These are phyloP conservation scores for Asclepias syriaca DNA, from an alignment of 257 asterid genomes.

Conservation along the genomic window DNA sequence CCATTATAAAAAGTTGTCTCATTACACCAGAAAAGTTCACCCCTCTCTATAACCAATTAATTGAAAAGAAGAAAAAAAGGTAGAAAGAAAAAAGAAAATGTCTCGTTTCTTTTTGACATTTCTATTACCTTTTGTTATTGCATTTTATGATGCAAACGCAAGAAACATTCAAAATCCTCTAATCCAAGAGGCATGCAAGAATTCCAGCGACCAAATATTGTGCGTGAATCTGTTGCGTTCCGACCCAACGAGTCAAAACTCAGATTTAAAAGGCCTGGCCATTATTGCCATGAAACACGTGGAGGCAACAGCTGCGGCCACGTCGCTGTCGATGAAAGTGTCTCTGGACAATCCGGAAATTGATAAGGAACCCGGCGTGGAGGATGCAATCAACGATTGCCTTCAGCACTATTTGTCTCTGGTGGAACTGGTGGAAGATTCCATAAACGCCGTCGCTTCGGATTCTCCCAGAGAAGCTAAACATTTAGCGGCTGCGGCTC, in stretches of 20 bases:
- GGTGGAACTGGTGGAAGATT: constrained; percentile 55
- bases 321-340: constrained; percentile 11
- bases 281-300: constrained; percentile 17
- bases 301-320: constrained; percentile 18
- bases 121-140: constrained; percentile 1
- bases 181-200: constrained; percentile 16
- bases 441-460: constrained; percentile 19
- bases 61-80: no score
- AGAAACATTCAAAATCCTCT: no score
- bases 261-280: constrained; percentile 23
- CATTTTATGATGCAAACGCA: no score
- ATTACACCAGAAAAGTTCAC: not conserved
- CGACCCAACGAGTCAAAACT: constrained; percentile 7
- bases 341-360: not conserved
- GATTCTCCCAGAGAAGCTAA: constrained; percentile 25
- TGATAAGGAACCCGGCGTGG: not conserved
- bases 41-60: not conserved
- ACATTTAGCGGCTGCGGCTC: constrained; percentile 31
- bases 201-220: not conserved
- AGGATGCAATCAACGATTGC: constrained; percentile 45
- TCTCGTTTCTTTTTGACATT: not conserved
- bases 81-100: no score
- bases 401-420: constrained; percentile 38
- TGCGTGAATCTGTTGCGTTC: constrained; percentile 13
- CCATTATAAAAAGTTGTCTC: not conserved